Evolutionary conservation across 371 early-diverging fungal genomes (phyloP), one percentile per base, ranked within the genome.

Genomic region (Zopfochytrium polystomum): DNA sequence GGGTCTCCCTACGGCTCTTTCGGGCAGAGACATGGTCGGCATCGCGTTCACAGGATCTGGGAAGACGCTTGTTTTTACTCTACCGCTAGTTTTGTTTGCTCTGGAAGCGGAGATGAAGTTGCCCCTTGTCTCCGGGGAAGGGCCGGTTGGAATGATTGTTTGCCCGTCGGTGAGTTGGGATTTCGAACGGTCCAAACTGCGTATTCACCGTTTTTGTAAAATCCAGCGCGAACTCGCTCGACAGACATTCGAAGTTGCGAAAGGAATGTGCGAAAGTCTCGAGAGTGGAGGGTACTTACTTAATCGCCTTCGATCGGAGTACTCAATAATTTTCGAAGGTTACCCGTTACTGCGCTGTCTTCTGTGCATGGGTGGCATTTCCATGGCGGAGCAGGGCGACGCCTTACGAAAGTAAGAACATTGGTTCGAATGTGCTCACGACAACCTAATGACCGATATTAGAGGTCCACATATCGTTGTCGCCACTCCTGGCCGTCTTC

Each of bases 401-500:
- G 81, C 83, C 18, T 68, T 96, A 25, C 69, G 80, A 50, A 71
- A 65, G 83, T 77, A 80, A 6, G 11, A 33, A 15, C 23, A 15
- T 50, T 9, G 3, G 25, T 49, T 63, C 22, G 11, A 13, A 45
- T 30, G 29, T 22, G n/a, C n/a, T n/a, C n/a, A n/a, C n/a, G n/a
- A n/a, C n/a, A n/a, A n/a, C n/a, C n/a, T 57, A 51, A 29, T 46
- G 25, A 30, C 38, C 32, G 15, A 7, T 32, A 32, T 25, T 23
- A 69, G 69, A 45, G 88, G 88, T 58, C 93, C 93, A 47, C 99
- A 99, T 71, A 90, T 99, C 62, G 90, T 95, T 68, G 92, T 99
- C 76, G 99, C 99, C 34, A 99, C 99, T 0, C 99, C 99, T 42
- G 99, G 99, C 33, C 87, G 99, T 68, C 79, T 99, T 52, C 95